These are phyloP conservation scores for Halteria grandinella DNA, from an alignment of 73 alveolate genomes.

Conservation along the genomic window DNA sequence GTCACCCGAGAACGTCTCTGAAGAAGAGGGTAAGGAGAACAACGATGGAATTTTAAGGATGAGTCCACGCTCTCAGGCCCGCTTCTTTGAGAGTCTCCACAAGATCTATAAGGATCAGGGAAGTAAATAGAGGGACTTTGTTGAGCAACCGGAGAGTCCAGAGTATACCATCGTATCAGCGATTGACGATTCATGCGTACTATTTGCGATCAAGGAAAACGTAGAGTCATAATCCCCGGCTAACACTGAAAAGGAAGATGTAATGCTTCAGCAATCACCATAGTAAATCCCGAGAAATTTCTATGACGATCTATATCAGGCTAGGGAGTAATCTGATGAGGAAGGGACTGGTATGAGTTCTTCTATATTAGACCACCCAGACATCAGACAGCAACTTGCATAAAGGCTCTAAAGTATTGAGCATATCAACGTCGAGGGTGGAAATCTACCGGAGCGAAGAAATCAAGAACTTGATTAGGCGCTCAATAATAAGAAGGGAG, in stretches of 20 bases:
- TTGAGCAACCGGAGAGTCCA: conserved; percentile 35
- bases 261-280: no score
- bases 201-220: conserved; percentile 12
- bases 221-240: no score
- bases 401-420: conserved; percentile 8
- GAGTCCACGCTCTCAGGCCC: conserved; percentile 27
- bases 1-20: no score
- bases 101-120: conserved; percentile 22
- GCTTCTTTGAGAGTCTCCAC: conserved; percentile 5
- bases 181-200: conserved; percentile 33
- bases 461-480: not conserved
- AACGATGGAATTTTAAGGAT: conserved; percentile 22
- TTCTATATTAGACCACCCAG: conserved; percentile 6
- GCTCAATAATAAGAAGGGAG: conserved; percentile 5
- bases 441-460: no score
- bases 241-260: no score
- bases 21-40: no score
- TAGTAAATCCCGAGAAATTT: no score
- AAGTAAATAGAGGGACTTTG: not conserved
- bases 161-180: conserved; percentile 38
- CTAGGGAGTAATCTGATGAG: no score
- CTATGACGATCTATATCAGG: no score
- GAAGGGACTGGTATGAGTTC: not conserved
- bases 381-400: conserved; percentile 1
- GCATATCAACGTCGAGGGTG: conserved; percentile 10